These are phyloP conservation scores for Beauveria sp. DNA, from an alignment of 2,329 filamentous ascomycete species.

Conservation along the genomic window DNA sequence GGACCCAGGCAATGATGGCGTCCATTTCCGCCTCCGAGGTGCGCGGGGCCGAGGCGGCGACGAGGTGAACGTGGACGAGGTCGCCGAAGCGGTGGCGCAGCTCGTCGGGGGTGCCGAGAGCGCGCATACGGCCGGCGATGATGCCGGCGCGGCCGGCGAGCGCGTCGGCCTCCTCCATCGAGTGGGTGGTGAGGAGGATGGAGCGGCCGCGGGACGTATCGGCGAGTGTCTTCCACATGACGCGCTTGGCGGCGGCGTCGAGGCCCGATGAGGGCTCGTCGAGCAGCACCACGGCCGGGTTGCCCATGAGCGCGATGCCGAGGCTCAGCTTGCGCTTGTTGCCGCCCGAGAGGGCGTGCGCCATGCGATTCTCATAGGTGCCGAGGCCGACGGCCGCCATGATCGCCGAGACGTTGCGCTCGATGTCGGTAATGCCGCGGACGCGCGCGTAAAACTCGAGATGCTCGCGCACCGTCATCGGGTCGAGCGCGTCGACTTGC, in stretches of 20 bases:
- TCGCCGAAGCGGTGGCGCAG: slow-evolving; percentile 71
- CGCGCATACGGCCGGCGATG: slow-evolving; percentile 77
- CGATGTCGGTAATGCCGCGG: slow-evolving; percentile 66
- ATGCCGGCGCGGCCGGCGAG: slow-evolving; percentile 79
- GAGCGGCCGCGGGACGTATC: slow-evolving; percentile 69
- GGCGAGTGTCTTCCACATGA: slow-evolving; percentile 85
- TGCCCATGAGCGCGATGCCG: slow-evolving; percentile 87
- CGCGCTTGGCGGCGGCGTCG: slow-evolving; percentile 81
- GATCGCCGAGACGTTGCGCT: slow-evolving; percentile 70
- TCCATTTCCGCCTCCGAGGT: slow-evolving; percentile 63
- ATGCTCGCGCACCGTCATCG: slow-evolving; percentile 84
- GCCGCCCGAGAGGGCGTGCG: slow-evolving; percentile 72
- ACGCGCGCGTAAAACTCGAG: slow-evolving; percentile 81
- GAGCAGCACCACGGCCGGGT: slow-evolving; percentile 76
- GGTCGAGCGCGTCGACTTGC: slow-evolving; percentile 79
- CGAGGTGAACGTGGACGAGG: slow-evolving; percentile 72
- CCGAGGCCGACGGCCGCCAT: slow-evolving; percentile 73
- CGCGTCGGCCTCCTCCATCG: slow-evolving; percentile 92
- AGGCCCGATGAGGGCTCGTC: slow-evolving; percentile 87
- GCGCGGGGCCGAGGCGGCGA: slow-evolving; percentile 66
- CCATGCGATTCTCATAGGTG: slow-evolving; percentile 66
- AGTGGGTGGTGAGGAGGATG: slow-evolving; percentile 83
- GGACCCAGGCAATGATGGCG: slow-evolving; percentile 59
- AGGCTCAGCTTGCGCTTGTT: slow-evolving; percentile 91
- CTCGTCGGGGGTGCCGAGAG: slow-evolving; percentile 66